Evolutionary conservation across 495 filamentous ascomycete genomes (phyloP), one percentile per base, ranked within the genome.

Genomic region (Evansstolkia leycettana): DNA sequence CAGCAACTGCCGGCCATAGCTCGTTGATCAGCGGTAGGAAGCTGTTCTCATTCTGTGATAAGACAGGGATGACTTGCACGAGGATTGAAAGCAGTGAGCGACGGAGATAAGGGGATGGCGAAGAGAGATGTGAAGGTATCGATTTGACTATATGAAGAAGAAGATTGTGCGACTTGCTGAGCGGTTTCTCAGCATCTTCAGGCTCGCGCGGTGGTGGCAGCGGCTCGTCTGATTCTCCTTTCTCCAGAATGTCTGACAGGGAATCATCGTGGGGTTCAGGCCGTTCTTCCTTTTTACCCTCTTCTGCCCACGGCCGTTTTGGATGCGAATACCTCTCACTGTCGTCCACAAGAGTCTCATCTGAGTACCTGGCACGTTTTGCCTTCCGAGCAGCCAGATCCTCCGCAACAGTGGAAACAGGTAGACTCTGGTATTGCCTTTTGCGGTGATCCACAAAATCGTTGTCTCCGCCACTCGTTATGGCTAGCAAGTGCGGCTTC

Each of bases 11-110:
- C 0, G 87, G 84, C 85, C 87, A 98, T 16, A 95, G 58, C 3
- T 82, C 81, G 51, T 94, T 85, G 31, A 95, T 76, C 2, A 95
- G 65, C 0, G 90, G 90, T 1, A 98, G 65, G 50, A 93, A 94
- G 9, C 73, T 74, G 32, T 82, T 73, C 50, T 92, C 80, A 46
- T 90, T 76, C 0, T 67, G 62, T 1, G 79, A 72, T 2, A 95
- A 69, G 2, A 76, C 66, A 0, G 78, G 74, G 8, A 77, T 64
- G 7, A 82, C 73, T 3, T 77, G 79, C 14, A 68, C 55, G 19
- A 94, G 68, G 6, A 95, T 78, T 24, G 69, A 67, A 30, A 94
- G 73, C 1, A 95, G 70, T 2, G 75, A 80, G 14, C 73, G 70
- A 17, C 89, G 82, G 17, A 98, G 72, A 19, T 75, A 67, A 0